Evolutionary conservation across 768 basidiomycete species (phyloP).

Genomic region (Podaxis rugospora): DNA sequence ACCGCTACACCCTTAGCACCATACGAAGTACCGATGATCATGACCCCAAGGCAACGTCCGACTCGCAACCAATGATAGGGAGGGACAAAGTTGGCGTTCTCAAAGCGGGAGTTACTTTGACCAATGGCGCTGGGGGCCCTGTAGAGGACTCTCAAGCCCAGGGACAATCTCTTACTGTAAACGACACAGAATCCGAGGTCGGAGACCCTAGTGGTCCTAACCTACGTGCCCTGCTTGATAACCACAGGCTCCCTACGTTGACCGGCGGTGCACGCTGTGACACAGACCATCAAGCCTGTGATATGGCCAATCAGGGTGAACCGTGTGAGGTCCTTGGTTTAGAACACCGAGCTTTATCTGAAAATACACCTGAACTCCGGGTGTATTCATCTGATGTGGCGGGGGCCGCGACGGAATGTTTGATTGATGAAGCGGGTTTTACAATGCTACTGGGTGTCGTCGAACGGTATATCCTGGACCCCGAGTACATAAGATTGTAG

Average conservation of each 20-base stretch:
- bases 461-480: conserved; percentile 24
- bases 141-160: background rate
- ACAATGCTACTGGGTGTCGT: conserved; percentile 35
- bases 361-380: background rate
- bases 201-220: conserved; percentile 5
- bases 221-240: background rate
- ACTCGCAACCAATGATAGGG: background rate
- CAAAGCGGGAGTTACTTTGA: background rate
- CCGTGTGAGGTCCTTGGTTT: background rate
- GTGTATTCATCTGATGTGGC: background rate
- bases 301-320: background rate
- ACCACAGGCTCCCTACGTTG: background rate
- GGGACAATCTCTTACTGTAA: background rate
- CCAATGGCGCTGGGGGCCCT: background rate
- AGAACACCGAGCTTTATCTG: background rate
- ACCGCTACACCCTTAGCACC: background rate
- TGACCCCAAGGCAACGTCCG: background rate
- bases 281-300: conserved; percentile 2
- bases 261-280: conserved; percentile 5
- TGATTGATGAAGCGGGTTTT: conserved; percentile 33
- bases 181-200: conserved; percentile 7
- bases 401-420: background rate
- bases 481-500: conserved; percentile 16
- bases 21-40: background rate
- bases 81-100: background rate